Conservation (phyloP, 1,284 basidiomycete genomes). For the Trichosporon sp. region DNA sequence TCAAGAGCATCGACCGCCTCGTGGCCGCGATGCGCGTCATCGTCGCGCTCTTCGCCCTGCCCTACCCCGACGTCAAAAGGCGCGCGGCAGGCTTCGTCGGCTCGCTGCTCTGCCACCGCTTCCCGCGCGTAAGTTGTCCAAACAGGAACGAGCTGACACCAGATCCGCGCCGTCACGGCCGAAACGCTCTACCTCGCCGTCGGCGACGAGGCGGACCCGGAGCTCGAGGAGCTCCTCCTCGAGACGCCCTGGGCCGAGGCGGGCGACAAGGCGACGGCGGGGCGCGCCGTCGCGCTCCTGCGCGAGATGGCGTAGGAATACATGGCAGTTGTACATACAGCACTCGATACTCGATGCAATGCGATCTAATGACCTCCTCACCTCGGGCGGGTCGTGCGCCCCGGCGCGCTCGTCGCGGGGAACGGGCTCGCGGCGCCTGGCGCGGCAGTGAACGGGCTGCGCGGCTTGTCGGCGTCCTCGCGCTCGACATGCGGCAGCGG, state of each 20-base stretch:
- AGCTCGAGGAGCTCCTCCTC: constrained; percentile 68
- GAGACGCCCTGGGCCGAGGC: constrained; percentile 67
- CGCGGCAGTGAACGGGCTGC: not conserved
- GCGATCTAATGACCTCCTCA: not conserved
- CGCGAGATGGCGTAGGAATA: not conserved
- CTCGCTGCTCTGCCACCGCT: constrained; percentile 67
- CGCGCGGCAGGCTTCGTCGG: constrained; percentile 55
- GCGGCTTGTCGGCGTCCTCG: not conserved
- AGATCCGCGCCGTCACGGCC: constrained; percentile 73
- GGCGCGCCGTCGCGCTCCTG: constrained; percentile 12
- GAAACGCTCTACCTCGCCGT: constrained; percentile 73
- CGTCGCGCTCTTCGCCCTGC: constrained; percentile 44
- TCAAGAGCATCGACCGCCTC: constrained; percentile 76
- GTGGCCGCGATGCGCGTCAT: constrained; percentile 69
- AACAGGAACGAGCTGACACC: constrained; percentile 10
- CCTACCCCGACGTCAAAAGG: constrained; percentile 43
- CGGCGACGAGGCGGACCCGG: constrained; percentile 63
- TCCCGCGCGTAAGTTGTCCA: constrained; percentile 61
- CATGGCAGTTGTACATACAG: not conserved
- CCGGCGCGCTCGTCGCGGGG: not conserved
- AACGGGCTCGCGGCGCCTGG: not conserved
- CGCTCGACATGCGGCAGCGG: constrained; percentile 18
- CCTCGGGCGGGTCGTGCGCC: not conserved
- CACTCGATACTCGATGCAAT: no score
- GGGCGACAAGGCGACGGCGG: constrained; percentile 12